Conservation (phyloP, 306 rosid genomes). For the Lithocarpus polystachyus region DNA sequence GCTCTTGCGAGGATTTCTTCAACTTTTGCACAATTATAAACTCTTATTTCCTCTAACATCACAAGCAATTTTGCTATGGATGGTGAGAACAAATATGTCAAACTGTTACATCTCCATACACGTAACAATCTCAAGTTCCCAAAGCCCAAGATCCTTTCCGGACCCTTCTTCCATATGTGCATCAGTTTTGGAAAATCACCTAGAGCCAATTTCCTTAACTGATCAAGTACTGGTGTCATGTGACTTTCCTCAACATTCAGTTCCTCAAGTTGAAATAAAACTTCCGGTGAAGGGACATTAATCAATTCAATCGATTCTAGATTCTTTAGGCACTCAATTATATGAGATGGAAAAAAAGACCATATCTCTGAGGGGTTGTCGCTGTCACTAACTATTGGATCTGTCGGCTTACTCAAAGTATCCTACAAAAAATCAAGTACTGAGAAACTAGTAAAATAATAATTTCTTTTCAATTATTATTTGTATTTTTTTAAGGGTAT, state of each 20-base stretch:
- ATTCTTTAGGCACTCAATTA: no score
- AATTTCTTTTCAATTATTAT: no score
- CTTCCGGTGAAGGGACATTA: not conserved
- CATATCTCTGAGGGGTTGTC: no score
- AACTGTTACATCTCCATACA: not conserved
- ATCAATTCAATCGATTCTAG: not conserved
- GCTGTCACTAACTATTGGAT: no score
- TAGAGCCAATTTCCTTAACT: not conserved
- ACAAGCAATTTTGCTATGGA: no score
- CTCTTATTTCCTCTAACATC: no score
- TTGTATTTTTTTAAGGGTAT: no score
- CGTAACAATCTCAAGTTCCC: not conserved
- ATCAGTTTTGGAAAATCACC: not conserved
- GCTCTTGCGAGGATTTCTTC: not conserved
- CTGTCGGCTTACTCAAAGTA: no score
- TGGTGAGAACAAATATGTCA: not conserved
- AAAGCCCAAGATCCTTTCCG: not conserved
- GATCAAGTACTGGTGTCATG: not conserved
- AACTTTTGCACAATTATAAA: not conserved
- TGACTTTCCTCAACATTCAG: not conserved
- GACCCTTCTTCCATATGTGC: not conserved
- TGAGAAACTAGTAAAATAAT: no score
- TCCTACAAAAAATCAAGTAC: no score
- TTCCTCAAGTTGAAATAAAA: not conserved
- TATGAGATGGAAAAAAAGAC: no score